A percentile compares a stretch with the other conserved stretches of the same genome.
phyloP scores from a whole-genome alignment of 805 yeast species.

The Ogataea parapolymorpha region DNA sequence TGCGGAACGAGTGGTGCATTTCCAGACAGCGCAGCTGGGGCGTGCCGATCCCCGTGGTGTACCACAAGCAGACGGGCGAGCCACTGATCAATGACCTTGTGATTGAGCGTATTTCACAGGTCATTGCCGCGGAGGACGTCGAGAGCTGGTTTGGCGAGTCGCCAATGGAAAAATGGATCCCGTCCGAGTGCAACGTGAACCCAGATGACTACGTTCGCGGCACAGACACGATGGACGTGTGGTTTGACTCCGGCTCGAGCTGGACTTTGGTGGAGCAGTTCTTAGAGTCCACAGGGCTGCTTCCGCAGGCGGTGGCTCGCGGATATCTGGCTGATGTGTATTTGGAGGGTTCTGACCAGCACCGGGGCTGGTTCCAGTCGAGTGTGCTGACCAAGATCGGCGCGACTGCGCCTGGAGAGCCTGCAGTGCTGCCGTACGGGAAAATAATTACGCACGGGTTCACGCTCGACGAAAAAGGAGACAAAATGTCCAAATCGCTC shows the following conservation, averaged over 20 bases:
- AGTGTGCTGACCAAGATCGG: constrained; percentile 79
- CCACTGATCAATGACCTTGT: constrained; percentile 58
- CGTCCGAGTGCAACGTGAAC: constrained; percentile 41
- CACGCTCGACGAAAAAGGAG: constrained; percentile 77
- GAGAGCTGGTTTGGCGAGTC: constrained; percentile 68
- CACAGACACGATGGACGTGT: constrained; percentile 93
- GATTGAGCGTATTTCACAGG: constrained; percentile 54
- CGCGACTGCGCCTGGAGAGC: constrained; percentile 24
- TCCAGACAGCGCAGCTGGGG: constrained; percentile 98
- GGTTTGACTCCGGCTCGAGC: constrained; percentile 97
- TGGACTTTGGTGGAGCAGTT: constrained; percentile 64
- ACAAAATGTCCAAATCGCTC: constrained; percentile 90
- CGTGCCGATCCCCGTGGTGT: constrained; percentile 90
- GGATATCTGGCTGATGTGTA: constrained; percentile 72
- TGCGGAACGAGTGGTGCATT: constrained; percentile 95
- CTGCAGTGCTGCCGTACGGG: constrained; percentile 54
- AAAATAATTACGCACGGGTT: constrained; percentile 90
- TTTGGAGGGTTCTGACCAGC: constrained; percentile 97
- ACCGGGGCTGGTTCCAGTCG: constrained; percentile 98
- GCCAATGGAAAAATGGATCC: constrained; percentile 69
- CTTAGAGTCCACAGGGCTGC: constrained; percentile 33
- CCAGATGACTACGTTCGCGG: constrained; percentile 58
- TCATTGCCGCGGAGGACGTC: constrained; percentile 58
- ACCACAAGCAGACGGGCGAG: constrained; percentile 55
- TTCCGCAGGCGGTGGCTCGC: constrained; percentile 33